Conservation (phyloP, 1,284 basidiomycete species). For the Moniliella sp. region DNA sequence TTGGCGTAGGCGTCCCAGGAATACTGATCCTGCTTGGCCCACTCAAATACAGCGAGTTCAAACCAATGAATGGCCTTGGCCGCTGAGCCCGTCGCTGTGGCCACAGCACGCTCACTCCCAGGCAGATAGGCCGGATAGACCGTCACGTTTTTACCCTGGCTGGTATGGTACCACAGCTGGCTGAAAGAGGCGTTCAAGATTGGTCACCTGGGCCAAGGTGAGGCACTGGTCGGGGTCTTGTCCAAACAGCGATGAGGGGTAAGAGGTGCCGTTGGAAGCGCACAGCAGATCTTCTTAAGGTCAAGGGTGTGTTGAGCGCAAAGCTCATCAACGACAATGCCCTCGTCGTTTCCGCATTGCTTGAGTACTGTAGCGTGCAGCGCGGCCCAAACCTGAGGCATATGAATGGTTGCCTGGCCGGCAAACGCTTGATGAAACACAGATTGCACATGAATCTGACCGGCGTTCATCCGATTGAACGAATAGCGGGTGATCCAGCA, state of each 20-base stretch:
- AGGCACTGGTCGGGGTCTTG: constrained; percentile 1
- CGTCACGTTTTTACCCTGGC: constrained; percentile 1
- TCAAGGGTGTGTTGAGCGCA: too few relatives aligned
- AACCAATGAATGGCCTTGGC: constrained; percentile 19
- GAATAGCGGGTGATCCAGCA: constrained; percentile 23
- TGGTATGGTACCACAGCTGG: constrained; percentile 2
- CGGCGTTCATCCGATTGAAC: constrained; percentile 15
- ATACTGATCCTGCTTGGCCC: too few relatives aligned
- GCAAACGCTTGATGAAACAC: too few relatives aligned
- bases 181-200: constrained; percentile 1
- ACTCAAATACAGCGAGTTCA: constrained; percentile 13
- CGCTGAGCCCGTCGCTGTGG: constrained; percentile 1
- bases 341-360: constrained; percentile 35
- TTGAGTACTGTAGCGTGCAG: constrained; percentile 21
- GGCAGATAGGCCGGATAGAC: constrained; percentile 5
- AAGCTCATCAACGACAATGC: constrained; percentile 29
- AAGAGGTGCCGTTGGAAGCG: constrained; percentile 1
- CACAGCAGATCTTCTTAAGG: constrained; percentile 5
- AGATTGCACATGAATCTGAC: constrained; percentile 4
- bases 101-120: constrained; percentile 2
- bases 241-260: too few relatives aligned
- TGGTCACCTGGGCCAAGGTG: constrained; percentile 1
- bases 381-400: not conserved
- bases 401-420: too few relatives aligned
- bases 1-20: constrained; percentile 3